Conservation (phyloP, 2,329 filamentous ascomycete species). For the Ceratocystis cubensis region DNA sequence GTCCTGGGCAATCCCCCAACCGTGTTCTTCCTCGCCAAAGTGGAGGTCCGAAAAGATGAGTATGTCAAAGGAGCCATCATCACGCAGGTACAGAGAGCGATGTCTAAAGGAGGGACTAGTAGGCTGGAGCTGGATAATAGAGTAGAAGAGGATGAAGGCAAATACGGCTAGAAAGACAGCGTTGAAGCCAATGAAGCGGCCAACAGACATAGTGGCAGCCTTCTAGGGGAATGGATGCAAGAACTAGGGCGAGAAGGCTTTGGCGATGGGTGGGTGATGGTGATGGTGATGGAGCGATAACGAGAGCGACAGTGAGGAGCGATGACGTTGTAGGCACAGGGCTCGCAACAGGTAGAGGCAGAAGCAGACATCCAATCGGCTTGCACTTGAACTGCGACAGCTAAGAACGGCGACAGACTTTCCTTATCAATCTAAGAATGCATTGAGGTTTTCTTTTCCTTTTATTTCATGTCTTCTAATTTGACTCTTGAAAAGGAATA, state of each 20-base stretch:
- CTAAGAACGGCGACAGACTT: background rate
- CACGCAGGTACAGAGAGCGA: background rate
- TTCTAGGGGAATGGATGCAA: background rate
- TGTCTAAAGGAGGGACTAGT: constrained; percentile 7
- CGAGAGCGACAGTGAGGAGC: too few relatives aligned
- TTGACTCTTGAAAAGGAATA: too few relatives aligned
- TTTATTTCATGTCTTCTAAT: too few relatives aligned
- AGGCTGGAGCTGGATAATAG: constrained; percentile 13
- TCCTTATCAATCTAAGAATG: background rate
- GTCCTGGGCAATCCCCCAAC: constrained; percentile 42
- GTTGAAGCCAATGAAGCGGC: constrained; percentile 4
- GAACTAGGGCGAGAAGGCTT: background rate
- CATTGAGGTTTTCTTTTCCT: background rate
- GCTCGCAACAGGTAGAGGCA: background rate
- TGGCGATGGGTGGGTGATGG: too few relatives aligned
- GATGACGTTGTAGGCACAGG: too few relatives aligned
- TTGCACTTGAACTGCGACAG: background rate
- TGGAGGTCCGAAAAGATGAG: constrained; percentile 58
- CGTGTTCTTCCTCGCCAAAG: constrained; percentile 50
- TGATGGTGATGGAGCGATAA: too few relatives aligned
- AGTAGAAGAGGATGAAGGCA: constrained; percentile 10
- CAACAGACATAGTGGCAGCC: background rate
- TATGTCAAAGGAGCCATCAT: constrained; percentile 38
- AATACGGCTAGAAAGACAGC: background rate
- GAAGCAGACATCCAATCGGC: background rate